Evolutionary conservation across 129 eudicot species (phyloP), one percentile per base, ranked within the genome.

Genomic region (Ambrosia artemisiifolia): DNA sequence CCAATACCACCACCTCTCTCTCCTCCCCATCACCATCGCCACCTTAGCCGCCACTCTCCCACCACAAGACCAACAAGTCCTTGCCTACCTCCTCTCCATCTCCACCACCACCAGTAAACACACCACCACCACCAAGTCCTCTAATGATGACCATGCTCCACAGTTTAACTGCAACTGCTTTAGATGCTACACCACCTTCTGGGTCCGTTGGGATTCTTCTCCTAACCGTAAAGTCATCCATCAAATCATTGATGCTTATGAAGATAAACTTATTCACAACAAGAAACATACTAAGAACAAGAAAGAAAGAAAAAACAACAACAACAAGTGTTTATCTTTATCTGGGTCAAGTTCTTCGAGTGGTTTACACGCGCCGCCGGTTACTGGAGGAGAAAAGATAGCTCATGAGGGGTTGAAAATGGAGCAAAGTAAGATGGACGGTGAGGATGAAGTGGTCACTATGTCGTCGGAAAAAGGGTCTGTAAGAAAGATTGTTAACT

Each of bases 161-260:
- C 63, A 65, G 80, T 90, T 87, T 72, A 74, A 53, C 79, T 90
- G 96, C 73, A 74, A 75, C 82, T 90, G 96, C 46, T 90, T 90
- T 63, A 67, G 79, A 50, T 90, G 96, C 40, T 90, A 90, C 36
- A 87, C 81, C 42, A 87, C 84, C 34, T 90, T 78, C 69, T 90
- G 96, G 96, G 87, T 63, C 17, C 85, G 83, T 56, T 90, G 96
- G 96, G 95, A 87, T 66, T 47, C 95, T 48, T 90, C 96, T 43
- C 91, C 96, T 2, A 87, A 90, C 50, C 85, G 91, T 1, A 84
- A 90, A 75, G 77, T 71, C 2, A 90, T 90, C 38, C 95, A 90
- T 76, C 87, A 90, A 75, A 83, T 85, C 46, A 81, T 90, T 6
- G 96, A 90, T 61, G 91, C 88, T 30, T 87, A 63, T 48, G 96